Base-by-base conservation (phyloP, 345 rosid genomes). In the Citrus maxima region DNA sequence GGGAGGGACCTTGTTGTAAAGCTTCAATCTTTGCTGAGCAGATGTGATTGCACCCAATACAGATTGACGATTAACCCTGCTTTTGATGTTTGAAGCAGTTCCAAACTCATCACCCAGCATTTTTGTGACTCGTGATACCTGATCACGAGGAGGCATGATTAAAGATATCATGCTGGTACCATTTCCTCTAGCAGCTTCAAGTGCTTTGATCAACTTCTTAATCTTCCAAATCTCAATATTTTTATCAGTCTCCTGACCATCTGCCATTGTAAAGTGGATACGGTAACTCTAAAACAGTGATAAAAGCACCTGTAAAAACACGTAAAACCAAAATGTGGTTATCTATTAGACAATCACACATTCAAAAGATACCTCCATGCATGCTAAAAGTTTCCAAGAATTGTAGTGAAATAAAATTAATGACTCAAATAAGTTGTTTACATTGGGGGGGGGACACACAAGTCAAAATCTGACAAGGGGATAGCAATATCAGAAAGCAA, bases 101-200 rank as follows among this genome's bases (percentile, higher is more conserved):
- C 97, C 97, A 76, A 86, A 95, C 82, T 95, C 98, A 85, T 95
- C 97, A 68, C 97, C 97, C 42, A 95, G 89, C 98, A 95, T 95
- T 88, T 95, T 95, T 0, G 97, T 91, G 79, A 95, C 98, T 68
- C 97, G 88, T 69, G 96, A 88, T 14, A 95, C 87, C 79, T 93
- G 98, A 89, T 95, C 97, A 63, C 97, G 93, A 42, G 98, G 98
- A 70, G 97, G 98, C 97, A 95, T 93, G 3, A 95, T 95, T 58
- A 95, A 95, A 67, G 98, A 95, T 84, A 95, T 93, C 98, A 95
- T 93, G 88, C 97, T 95, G 35, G 97, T 93, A 13, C 98, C 97
- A 76, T 95, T 93, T 65, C 97, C 98, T 82, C 98, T 88, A 0
- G 98, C 98, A 38, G 97, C 86, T 77, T 95, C 98, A 63, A 91